Evolutionary conservation across 2,329 filamentous ascomycete species (phyloP).

Genomic region (Rachicladosporium sp.): DNA sequence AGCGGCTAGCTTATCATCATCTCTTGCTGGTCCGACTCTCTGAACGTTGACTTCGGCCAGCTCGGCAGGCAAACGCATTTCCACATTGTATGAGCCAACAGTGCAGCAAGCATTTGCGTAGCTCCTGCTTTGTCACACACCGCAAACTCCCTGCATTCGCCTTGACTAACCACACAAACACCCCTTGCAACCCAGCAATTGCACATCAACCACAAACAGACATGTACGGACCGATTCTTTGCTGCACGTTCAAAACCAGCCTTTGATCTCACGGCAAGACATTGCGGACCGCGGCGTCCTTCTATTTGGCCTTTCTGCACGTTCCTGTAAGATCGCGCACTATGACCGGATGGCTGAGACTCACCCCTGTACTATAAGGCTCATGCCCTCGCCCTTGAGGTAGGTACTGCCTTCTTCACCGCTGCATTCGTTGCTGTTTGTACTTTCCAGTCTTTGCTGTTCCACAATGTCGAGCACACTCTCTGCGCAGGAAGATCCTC

Average conservation of each 20-base stretch:
- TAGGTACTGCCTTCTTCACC: conserved; percentile 7
- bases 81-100: background rate
- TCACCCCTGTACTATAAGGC: conserved; percentile 15
- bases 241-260: background rate
- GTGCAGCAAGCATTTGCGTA: conserved; percentile 3
- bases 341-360: conserved; percentile 5
- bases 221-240: conserved; percentile 1
- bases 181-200: conserved; percentile 5
- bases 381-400: conserved; percentile 11
- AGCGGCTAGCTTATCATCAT: no score
- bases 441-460: conserved; percentile 1
- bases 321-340: conserved; percentile 1
- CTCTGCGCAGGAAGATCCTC: conserved; percentile 7
- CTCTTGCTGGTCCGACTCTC: no score
- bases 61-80: no score
- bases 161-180: conserved; percentile 11
- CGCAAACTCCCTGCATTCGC: conserved; percentile 14
- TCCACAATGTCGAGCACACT: conserved; percentile 10
- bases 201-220: conserved; percentile 1
- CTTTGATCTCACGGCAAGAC: conserved; percentile 9
- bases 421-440: conserved; percentile 1
- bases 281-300: conserved; percentile 11
- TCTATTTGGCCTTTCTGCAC: conserved; percentile 7
- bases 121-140: conserved; percentile 17
- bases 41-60: no score